phyloP scores from a whole-genome alignment of 257 asterid genomes.

The Solanum ahanhuiri region DNA sequence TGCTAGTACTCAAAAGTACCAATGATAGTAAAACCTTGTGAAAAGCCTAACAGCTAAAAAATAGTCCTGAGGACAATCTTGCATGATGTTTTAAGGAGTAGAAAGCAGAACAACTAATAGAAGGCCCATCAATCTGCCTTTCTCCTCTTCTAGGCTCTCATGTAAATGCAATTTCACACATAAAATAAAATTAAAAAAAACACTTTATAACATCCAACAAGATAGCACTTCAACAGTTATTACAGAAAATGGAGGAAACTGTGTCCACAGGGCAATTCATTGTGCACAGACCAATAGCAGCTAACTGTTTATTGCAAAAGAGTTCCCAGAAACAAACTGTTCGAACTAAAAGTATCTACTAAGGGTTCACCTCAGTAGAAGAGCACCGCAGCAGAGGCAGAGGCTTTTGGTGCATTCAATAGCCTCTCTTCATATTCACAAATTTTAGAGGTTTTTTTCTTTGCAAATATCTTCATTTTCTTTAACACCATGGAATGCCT shows the following conservation, averaged over 20 bases:
- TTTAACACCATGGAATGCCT: neutral
- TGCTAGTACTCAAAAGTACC: neutral
- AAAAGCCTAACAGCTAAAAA: neutral
- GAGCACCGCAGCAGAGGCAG: neutral
- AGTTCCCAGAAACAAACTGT: neutral
- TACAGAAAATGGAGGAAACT: neutral
- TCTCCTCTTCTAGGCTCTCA: neutral
- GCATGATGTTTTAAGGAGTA: neutral
- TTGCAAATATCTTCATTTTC: neutral
- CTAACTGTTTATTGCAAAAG: neutral
- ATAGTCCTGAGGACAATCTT: neutral
- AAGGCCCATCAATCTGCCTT: neutral
- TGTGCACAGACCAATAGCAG: neutral
- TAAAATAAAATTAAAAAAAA: neutral
- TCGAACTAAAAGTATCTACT: neutral
- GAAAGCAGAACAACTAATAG: neutral
- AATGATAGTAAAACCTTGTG: neutral
- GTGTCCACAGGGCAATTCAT: neutral
- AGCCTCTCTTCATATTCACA: neutral
- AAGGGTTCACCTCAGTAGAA: neutral
- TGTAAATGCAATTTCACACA: neutral
- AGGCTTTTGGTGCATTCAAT: neutral
- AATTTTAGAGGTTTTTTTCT: neutral
- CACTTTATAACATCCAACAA: neutral
- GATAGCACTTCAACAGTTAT: neutral